Percentiles rank a stretch among this genome's conserved stretches.
These are phyloP conservation scores for Solanum ossicruentum DNA, from an alignment of 257 asterid genomes.

Conservation along the genomic window DNA sequence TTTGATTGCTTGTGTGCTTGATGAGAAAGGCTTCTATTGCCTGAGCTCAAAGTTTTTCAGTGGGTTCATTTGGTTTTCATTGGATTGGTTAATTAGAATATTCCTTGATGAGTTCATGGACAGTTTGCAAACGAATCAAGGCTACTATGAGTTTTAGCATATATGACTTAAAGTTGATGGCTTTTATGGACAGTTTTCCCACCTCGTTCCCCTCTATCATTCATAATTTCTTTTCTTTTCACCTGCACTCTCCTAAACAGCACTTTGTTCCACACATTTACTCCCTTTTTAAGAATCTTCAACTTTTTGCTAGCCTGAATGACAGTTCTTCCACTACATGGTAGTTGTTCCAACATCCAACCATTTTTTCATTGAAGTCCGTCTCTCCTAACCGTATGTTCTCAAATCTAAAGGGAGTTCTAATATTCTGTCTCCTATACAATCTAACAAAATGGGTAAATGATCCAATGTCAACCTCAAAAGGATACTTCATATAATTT, in stretches of 20 bases:
- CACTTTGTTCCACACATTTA: not conserved
- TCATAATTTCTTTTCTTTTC: not conserved
- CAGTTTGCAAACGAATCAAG: not conserved
- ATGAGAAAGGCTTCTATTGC: not conserved
- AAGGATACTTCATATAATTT: not conserved
- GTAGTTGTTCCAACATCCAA: not conserved
- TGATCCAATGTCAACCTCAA: not conserved
- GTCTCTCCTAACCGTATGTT: not conserved
- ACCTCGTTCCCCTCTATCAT: not conserved
- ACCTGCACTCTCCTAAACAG: not conserved
- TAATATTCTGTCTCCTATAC: not conserved
- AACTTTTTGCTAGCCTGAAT: not conserved
- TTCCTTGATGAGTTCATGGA: not conserved
- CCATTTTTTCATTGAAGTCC: not conserved
- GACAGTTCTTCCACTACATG: not conserved
- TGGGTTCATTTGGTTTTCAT: not conserved
- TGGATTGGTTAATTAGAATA: not conserved
- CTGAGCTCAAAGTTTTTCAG: not conserved
- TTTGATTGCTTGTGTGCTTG: not conserved
- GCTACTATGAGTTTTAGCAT: not conserved
- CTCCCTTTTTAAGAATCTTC: not conserved
- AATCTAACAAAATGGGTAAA: not conserved
- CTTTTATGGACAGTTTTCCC: not conserved
- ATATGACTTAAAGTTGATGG: not conserved
- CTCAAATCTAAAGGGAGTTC: not conserved